phyloP scores from a whole-genome alignment of 1,284 basidiomycete species.

The Rhodotorula sp. region DNA sequence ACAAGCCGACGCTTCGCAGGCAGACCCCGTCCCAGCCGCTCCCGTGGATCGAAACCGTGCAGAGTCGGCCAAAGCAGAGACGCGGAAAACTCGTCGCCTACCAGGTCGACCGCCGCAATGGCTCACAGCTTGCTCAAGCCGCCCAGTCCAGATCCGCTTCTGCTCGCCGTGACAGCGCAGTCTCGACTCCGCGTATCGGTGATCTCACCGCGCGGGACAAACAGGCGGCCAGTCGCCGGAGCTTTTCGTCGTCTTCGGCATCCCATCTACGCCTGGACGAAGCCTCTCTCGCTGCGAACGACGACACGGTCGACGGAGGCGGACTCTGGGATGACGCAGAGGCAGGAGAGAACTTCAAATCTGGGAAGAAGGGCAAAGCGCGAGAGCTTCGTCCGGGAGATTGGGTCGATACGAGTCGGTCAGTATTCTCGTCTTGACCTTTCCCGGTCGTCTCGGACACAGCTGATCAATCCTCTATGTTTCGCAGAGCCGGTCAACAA shows the following conservation, averaged over 20 bases:
- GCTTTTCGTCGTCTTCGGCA: not conserved
- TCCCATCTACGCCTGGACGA: not conserved
- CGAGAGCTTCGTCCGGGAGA: slow-evolving; percentile 9
- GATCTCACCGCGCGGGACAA: not conserved
- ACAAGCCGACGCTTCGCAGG: not conserved
- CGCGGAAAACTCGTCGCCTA: not conserved
- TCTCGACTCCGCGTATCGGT: not conserved
- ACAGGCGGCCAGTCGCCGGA: too few species aligned
- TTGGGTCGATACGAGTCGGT: slow-evolving; percentile 25
- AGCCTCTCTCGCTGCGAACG: not conserved
- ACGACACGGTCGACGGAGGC: not conserved
- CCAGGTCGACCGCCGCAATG: not conserved
- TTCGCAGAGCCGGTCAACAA: slow-evolving; percentile 11
- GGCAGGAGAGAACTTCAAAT: not conserved
- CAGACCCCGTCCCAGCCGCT: not conserved
- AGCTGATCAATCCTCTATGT: not conserved
- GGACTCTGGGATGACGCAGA: slow-evolving; percentile 6
- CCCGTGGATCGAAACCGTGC: not conserved
- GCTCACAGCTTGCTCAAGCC: not conserved
- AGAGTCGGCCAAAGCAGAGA: not conserved
- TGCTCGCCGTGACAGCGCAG: not conserved
- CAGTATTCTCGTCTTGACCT: not conserved
- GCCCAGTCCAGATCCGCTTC: not conserved
- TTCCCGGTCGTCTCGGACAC: not conserved
- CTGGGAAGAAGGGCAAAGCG: not conserved